A percentile compares a stretch with the other conserved stretches of the same genome.
Conservation (phyloP, 23 red algal species). For the Gracilaria gracilis region DNA sequence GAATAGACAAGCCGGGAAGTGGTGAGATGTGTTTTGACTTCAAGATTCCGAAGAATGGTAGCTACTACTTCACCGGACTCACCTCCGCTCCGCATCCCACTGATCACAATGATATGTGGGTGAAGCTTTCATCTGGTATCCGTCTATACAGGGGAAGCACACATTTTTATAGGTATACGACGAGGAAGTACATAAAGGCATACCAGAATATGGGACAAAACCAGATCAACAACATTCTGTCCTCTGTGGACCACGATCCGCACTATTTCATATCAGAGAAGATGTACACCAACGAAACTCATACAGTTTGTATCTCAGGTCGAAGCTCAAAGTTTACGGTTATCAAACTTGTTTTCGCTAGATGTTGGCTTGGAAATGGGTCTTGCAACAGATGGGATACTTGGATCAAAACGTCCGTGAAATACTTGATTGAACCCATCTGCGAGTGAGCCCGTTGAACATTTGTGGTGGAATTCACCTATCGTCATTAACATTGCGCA, state of each 20-base stretch:
- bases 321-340: constrained; percentile 54
- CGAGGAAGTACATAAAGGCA: constrained; percentile 36
- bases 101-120: constrained; percentile 78
- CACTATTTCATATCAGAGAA: constrained; percentile 44
- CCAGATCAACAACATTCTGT: constrained; percentile 9
- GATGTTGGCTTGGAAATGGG: constrained; percentile 31
- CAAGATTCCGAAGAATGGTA: constrained; percentile 22
- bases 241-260: constrained; percentile 46
- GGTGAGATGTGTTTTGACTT: constrained; percentile 58
- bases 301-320: constrained; percentile 49
- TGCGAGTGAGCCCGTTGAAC: background rate
- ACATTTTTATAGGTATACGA: constrained; percentile 1
- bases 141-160: constrained; percentile 29
- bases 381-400: constrained; percentile 27
- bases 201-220: constrained; percentile 41
- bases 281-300: background rate
- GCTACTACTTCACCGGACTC: constrained; percentile 51
- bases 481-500: too few species aligned
- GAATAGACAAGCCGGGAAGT: constrained; percentile 44
- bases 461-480: background rate
- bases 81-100: constrained; percentile 65
- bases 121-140: constrained; percentile 41
- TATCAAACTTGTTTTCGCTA: constrained; percentile 36
- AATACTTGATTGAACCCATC: constrained; percentile 6
- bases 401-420: background rate